Evolutionary conservation across 345 rosid genomes (phyloP).

Genomic region (Rhodomyrtus tomentosa): DNA sequence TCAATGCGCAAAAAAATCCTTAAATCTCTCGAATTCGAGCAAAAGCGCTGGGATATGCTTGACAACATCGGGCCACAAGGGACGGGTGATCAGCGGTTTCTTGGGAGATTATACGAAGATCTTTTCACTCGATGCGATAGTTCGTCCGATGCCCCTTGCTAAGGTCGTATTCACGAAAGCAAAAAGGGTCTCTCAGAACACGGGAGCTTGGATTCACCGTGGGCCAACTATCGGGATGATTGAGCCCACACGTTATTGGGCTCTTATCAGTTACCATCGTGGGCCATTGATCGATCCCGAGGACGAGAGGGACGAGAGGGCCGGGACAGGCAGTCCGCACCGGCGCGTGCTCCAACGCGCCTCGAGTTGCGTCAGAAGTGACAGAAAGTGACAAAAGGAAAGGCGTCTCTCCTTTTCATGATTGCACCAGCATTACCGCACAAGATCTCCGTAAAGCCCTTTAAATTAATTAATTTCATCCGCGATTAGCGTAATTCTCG

Average conservation of each 20-base stretch:
- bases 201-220: neutral
- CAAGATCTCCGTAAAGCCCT: neutral
- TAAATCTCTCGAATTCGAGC: neutral
- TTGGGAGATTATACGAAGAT: neutral
- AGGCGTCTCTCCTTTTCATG: neutral
- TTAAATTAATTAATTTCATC: no score
- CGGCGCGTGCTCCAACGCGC: neutral
- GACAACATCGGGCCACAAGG: neutral
- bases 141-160: neutral
- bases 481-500: neutral
- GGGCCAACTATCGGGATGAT: neutral
- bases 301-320: neutral
- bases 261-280: neutral
- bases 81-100: neutral
- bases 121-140: neutral
- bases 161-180: neutral
- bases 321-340: neutral
- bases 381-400: neutral
- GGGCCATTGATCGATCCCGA: neutral
- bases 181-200: neutral
- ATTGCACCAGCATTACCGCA: neutral
- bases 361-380: neutral
- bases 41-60: neutral
- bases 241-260: neutral
- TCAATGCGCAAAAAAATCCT: neutral